Evolutionary conservation across 176 grass and related monocot genomes (phyloP), one percentile per base, ranked within the genome.

Genomic region (Juncus inflexus): DNA sequence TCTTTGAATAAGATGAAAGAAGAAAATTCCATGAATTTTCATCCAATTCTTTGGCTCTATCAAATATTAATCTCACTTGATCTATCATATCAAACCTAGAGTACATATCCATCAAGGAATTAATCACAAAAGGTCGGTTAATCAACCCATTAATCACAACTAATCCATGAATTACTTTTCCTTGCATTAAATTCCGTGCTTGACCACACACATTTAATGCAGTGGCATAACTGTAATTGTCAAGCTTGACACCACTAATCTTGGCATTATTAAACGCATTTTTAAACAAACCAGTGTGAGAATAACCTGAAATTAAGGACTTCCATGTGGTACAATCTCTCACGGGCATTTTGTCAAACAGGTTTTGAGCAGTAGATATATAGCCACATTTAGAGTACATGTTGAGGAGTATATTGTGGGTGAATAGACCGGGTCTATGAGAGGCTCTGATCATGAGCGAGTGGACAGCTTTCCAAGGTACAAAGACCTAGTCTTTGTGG

Each of bases 1-100:
- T 70, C 42, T 77, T 52, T 4, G 75, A 68, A 9, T 95, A 95
- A 0, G 81, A 86, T 0, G 78, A 82, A 14, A 84, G 35, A 14
- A 95, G 73, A 63, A 75, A 78, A 41, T 95, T 95, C 83, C 91
- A 95, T 0, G 91, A 85, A 15, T 63, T 43, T 74, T 87, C 86
- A 12, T 85, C 69, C 13, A 76, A 61, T 83, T 95, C 84, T 63
- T 85, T 63, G 2, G 91, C 84, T 2, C 75, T 80, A 59, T 95
- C 91, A 38, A 95, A 95, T 37, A 86, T 65, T 79, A 95, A 45
- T 77, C 90, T 78, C 52, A 87, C 86, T 38, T 90, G 81, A 67
- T 85, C 73, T 40, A 87, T 80, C 83, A 78, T 83, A 35, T 86
- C 73, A 37, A 78, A 95, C 13, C 85, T 90, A 5, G 84, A 73